Evolutionary conservation across 129 eudicot species (phyloP).

Genomic region (Oenanthe sinensis): DNA sequence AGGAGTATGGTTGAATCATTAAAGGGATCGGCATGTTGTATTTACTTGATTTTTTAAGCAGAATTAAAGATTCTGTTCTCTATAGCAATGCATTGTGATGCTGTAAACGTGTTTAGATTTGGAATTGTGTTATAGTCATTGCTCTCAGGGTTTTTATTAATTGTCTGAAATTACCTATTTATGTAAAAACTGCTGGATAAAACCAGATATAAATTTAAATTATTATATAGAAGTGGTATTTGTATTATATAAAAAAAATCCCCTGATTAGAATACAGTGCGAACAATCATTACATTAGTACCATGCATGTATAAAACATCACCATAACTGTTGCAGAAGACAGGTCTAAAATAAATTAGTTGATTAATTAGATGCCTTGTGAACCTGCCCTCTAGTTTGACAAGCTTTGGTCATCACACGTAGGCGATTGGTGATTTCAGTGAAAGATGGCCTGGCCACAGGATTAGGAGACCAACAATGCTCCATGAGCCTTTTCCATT

Average conservation of each 20-base stretch:
- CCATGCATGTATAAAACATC: background rate
- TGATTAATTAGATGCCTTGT: conserved; percentile 32
- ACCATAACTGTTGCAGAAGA: background rate
- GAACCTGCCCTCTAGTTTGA: conserved; percentile 43
- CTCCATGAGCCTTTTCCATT: conserved; percentile 86
- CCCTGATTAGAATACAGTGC: background rate
- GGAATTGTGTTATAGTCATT: background rate
- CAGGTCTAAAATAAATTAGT: background rate
- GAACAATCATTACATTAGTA: conserved; percentile 5
- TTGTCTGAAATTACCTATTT: too few species aligned
- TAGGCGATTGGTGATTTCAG: conserved; percentile 58
- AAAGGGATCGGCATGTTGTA: background rate
- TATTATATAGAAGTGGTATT: background rate
- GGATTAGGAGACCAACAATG: conserved; percentile 97
- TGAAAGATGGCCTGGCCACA: conserved; percentile 60
- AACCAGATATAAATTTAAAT: background rate
- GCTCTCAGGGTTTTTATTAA: background rate
- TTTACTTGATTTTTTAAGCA: too few species aligned
- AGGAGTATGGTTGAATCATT: background rate
- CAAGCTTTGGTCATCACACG: conserved; percentile 67
- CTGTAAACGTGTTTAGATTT: background rate
- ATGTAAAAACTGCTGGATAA: background rate
- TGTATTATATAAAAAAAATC: background rate
- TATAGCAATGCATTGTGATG: background rate
- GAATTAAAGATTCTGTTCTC: background rate